These are phyloP conservation scores for Teratosphaeria epicoccoides DNA, from an alignment of 2,329 filamentous ascomycete species.

Conservation along the genomic window DNA sequence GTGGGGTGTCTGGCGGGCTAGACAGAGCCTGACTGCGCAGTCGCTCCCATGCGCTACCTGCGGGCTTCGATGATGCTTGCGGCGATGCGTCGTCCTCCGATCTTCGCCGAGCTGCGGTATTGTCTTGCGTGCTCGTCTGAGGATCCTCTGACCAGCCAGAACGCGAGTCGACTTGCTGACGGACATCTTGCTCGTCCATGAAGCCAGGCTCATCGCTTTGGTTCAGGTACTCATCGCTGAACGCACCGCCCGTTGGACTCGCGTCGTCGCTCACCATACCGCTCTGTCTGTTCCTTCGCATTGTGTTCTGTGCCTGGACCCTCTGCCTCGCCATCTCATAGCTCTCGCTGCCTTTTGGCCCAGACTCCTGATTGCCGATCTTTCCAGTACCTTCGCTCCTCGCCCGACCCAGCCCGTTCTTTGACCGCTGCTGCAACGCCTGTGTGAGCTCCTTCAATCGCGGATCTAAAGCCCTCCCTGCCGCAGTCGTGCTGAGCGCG, in stretches of 20 bases:
- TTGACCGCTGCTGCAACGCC: constrained; percentile 24
- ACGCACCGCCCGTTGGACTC: constrained; percentile 29
- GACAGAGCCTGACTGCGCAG: constrained; percentile 26
- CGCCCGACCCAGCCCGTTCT: constrained; percentile 11
- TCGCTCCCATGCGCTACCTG: constrained; percentile 35
- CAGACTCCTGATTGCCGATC: constrained; percentile 12
- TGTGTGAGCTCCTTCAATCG: constrained; percentile 30
- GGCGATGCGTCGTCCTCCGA: background rate
- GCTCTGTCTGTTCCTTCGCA: constrained; percentile 1
- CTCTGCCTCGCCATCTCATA: constrained; percentile 23
- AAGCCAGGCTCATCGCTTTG: constrained; percentile 15
- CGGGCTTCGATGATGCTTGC: background rate
- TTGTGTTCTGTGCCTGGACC: constrained; percentile 10
- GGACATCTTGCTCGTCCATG: constrained; percentile 22
- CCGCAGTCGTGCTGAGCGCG: constrained; percentile 25
- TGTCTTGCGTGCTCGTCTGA: background rate
- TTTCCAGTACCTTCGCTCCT: constrained; percentile 4
- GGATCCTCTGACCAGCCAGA: background rate
- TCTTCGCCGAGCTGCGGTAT: background rate
- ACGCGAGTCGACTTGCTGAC: constrained; percentile 9
- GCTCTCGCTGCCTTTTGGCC: constrained; percentile 16
- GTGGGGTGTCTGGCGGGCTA: constrained; percentile 2
- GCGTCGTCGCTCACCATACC: constrained; percentile 26
- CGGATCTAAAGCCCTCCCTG: constrained; percentile 29
- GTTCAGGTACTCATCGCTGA: constrained; percentile 24